phyloP scores from a whole-genome alignment of 257 asterid species.

The Forsythia suspensa region DNA sequence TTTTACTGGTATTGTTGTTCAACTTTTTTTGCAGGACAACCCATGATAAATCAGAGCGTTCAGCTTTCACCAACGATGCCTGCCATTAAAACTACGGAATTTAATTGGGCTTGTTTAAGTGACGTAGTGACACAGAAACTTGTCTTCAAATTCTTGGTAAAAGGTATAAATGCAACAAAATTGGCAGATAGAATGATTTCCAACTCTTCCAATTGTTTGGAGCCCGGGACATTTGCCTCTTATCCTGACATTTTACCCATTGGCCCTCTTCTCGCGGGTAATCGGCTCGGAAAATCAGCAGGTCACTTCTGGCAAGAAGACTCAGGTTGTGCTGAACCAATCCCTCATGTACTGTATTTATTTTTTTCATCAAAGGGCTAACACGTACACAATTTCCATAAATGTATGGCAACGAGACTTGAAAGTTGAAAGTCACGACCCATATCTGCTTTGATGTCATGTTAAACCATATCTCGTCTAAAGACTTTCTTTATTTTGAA shows the following conservation, averaged over 20 bases:
- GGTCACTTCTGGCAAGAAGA: constrained; percentile 62
- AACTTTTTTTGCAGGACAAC: constrained; percentile 26
- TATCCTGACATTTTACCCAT: constrained; percentile 34
- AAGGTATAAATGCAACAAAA: constrained; percentile 22
- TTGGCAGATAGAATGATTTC: constrained; percentile 42
- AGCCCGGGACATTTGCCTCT: constrained; percentile 37
- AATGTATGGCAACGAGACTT: too few species aligned
- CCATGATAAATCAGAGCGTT: constrained; percentile 31
- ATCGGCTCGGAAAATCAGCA: constrained; percentile 41
- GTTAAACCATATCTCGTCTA: too few species aligned
- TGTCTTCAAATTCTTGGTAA: constrained; percentile 14
- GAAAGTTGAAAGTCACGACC: too few species aligned
- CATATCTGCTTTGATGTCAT: too few species aligned
- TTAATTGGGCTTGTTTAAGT: constrained; percentile 38
- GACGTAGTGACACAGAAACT: constrained; percentile 14
- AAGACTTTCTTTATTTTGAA: not conserved
- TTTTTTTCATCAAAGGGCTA: too few species aligned
- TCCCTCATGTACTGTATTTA: too few species aligned
- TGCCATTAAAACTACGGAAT: constrained; percentile 30
- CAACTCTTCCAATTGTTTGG: constrained; percentile 50
- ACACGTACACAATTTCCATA: too few species aligned
- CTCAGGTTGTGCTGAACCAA: constrained; percentile 5
- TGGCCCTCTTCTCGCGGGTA: constrained; percentile 54
- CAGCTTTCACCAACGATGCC: constrained; percentile 50
- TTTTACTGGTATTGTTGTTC: not conserved